Conservation (phyloP, 2,329 filamentous ascomycete genomes). For the Metarhizium robertsii region DNA sequence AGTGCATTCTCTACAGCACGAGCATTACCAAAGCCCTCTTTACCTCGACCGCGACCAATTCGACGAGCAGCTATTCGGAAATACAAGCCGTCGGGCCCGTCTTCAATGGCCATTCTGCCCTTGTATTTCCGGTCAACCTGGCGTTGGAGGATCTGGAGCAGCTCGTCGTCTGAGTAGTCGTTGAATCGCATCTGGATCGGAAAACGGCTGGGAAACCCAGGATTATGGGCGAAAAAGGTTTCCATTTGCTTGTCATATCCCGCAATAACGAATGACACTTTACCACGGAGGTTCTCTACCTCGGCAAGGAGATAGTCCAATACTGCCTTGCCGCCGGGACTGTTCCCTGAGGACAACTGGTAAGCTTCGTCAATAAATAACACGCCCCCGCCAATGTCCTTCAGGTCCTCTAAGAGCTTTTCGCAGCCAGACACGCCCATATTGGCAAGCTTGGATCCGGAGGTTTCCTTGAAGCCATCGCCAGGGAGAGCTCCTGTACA, state of each 20-base stretch:
- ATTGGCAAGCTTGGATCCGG: conserved; percentile 56
- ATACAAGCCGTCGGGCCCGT: conserved; percentile 49
- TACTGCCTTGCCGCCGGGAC: conserved; percentile 46
- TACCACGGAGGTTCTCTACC: conserved; percentile 61
- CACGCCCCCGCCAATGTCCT: conserved; percentile 53
- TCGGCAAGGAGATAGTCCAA: conserved; percentile 65
- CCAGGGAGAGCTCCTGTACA: conserved; percentile 55
- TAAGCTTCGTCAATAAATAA: conserved; percentile 77
- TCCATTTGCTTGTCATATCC: conserved; percentile 72
- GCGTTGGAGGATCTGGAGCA: conserved; percentile 49
- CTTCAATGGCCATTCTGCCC: conserved; percentile 49
- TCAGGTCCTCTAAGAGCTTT: conserved; percentile 36
- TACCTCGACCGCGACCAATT: conserved; percentile 52
- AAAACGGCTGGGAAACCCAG: conserved; percentile 60
- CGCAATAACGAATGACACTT: conserved; percentile 62
- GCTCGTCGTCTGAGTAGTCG: conserved; percentile 59
- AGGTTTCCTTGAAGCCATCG: conserved; percentile 52
- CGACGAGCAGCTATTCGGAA: conserved; percentile 52
- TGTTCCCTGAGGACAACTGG: conserved; percentile 55
- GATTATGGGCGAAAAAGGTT: conserved; percentile 64
- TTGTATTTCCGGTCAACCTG: conserved; percentile 46
- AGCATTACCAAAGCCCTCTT: conserved; percentile 65
- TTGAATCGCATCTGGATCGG: conserved; percentile 56
- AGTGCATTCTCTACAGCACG: conserved; percentile 56
- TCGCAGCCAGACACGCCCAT: conserved; percentile 50